Percentiles rank a stretch among this genome's conserved stretches.
phyloP scores from a whole-genome alignment of 306 rosid genomes.

The Acmispon strigosus region DNA sequence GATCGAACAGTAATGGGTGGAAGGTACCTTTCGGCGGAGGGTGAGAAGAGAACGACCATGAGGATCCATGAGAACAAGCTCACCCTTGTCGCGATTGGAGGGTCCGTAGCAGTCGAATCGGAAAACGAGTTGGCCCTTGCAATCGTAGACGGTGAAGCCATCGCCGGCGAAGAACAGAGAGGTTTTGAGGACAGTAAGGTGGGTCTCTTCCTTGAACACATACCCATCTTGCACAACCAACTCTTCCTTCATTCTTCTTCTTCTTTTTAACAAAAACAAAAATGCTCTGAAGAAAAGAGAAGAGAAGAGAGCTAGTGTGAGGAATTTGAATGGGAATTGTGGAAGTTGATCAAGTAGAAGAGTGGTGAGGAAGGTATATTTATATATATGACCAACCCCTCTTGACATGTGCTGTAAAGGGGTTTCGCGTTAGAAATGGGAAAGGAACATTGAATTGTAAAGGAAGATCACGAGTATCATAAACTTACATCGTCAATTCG shows the following conservation, averaged over 20 bases:
- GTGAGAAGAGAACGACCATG: constrained; percentile 87
- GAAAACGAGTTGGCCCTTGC: constrained; percentile 62
- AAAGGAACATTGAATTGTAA: background rate
- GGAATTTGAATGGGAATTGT: background rate
- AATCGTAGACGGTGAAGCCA: constrained; percentile 78
- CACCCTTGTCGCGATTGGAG: constrained; percentile 41
- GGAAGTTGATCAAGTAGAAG: background rate
- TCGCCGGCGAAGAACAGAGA: constrained; percentile 75
- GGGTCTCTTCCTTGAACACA: constrained; percentile 48
- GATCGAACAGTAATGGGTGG: no score
- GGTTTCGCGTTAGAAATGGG: background rate
- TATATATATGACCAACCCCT: background rate
- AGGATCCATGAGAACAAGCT: constrained; percentile 86
- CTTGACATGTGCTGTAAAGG: background rate
- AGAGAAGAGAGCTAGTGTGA: background rate
- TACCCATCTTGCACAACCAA: constrained; percentile 42
- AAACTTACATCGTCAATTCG: no score
- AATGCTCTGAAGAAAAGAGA: background rate
- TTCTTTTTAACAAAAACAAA: no score
- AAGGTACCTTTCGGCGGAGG: constrained; percentile 62
- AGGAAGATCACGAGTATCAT: background rate
- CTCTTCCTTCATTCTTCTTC: constrained; percentile 28
- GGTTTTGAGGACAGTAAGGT: constrained; percentile 78
- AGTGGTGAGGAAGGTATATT: background rate
- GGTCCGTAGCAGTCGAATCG: constrained; percentile 89